Evolutionary conservation across 345 rosid genomes (phyloP), one percentile per base, ranked within the genome.

Genomic region (Bruguiera parviflora): DNA sequence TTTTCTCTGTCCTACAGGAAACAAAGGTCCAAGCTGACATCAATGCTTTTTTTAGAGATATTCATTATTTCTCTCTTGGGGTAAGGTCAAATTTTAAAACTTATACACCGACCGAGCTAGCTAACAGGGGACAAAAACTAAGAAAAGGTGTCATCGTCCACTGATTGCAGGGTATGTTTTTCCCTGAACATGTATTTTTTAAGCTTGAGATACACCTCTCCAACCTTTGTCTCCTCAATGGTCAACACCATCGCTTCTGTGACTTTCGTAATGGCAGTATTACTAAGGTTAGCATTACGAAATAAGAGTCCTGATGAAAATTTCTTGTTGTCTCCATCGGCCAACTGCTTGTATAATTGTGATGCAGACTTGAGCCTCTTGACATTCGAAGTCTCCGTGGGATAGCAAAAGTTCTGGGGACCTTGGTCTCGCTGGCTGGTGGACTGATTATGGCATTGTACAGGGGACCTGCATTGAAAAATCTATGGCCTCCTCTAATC

Each of bases 21-120:
- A 72, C 65, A 63, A 37, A 81, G 90, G 80, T 89, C 90, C 39
- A 81, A 75, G 82, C 65, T 87, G 65, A 87, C 96, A 6, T 1
- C 82, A n/a, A 72, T 66, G 37, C 88, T 89, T 62, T 74, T 89
- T 53, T 6, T 75, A 53, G 90, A 89, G 83, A 81, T 89, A 61
- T 85, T 83, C 69, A 62, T 89, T 51, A 86, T 89, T 58, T 84
- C 92, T 60, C 84, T 89, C 51, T 43, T 89, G 22, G 96, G 90
- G 96, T 89, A 83, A 61, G 70, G 18, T 21, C 28, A 22, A 56
- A 56, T 3, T 43, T 24, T 22, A 24, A 56, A 56, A 24, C 18
- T 56, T 3, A 10, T 3, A n/a, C 28, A 24, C 24, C 29, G 29
- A 15, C 28, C 18, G 29, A 15, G 5, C 59, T 43, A 22, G 25